Evolutionary conservation across 768 basidiomycete species (phyloP), one percentile per base, ranked within the genome.

Genomic region (Nidularia pulvinata): DNA sequence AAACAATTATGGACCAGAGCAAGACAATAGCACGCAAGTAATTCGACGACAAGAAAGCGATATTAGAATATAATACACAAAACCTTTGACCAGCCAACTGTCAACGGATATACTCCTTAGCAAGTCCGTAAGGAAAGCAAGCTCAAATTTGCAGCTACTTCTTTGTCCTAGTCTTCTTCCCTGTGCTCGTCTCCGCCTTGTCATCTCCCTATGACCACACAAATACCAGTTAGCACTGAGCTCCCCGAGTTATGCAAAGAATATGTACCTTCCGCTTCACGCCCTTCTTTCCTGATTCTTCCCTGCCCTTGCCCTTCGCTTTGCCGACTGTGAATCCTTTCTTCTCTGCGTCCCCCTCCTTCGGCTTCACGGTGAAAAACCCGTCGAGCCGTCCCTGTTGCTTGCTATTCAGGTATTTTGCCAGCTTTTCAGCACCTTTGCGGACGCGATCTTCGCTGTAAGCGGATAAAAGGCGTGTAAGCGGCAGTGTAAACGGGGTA

Each of bases 331-430:
- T 69, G 70, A 30, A 59, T 61, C 33, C 65, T 65, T 11, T 62
- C 57, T 33, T 61, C 61, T 37, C 34, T 11, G 65, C 61, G 36
- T 65, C 64, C 39, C 76, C 81, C 42, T 84, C 80, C 52, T 84
- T 82, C 5, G 83, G 73, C 62, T 89, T 85, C 9, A 85, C 83
- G 1, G 87, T 84, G 72, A 99, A 99, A 73, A 99, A 99, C 0
- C 94, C 89, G 62, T 98, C 97, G 11, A 99, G 78, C 7, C 97
- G 86, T 7, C 97, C 95, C 71, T 99, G 97, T 62, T 98, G 97
- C 65, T 98, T 98, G 34, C 86, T 83, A 50, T 83, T 86, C 48
- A 98, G 74, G 68, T 83, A 89, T 62, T 95, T 97, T 46, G 85
- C 77, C 43, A 99, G 81, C 65, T 98, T 97, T 46, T 97, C 94